A percentile compares a stretch with the other conserved stretches of the same genome.
Evolutionary conservation across 2,329 filamentous ascomycete species (phyloP).

Genomic region (Fusarium sp.): DNA sequence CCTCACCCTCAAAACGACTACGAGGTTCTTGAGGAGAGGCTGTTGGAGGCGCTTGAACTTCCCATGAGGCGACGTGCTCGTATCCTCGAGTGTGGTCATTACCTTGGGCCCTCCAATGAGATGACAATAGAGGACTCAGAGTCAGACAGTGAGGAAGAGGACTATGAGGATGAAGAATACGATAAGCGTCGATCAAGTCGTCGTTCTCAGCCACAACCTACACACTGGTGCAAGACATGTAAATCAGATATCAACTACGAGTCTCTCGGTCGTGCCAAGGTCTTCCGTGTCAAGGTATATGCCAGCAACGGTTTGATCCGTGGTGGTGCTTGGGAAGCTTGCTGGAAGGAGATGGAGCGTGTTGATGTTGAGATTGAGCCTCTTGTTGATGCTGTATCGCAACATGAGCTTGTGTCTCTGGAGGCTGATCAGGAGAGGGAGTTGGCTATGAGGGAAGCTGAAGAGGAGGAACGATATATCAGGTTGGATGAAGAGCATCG

Average conservation of each 20-base stretch:
- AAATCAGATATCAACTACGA: conserved; percentile 67
- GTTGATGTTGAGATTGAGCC: conserved; percentile 93
- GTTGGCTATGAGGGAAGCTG: conserved; percentile 52
- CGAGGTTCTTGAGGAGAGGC: conserved; percentile 80
- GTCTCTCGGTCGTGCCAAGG: conserved; percentile 64
- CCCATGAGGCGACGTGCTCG: conserved; percentile 73
- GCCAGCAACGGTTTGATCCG: conserved; percentile 96
- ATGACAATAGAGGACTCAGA: conserved; percentile 57
- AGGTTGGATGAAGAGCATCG: conserved; percentile 42
- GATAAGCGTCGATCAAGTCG: conserved; percentile 44
- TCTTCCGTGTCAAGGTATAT: conserved; percentile 88
- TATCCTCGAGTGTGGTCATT: conserved; percentile 82
- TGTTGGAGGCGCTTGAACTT: conserved; percentile 80
- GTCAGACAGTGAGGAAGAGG: conserved; percentile 62
- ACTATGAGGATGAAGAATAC: conserved; percentile 52
- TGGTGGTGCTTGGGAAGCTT: conserved; percentile 90
- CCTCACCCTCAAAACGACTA: conserved; percentile 85
- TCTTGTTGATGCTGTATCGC: conserved; percentile 70
- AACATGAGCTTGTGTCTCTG: conserved; percentile 71
- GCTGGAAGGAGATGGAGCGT: conserved; percentile 98
- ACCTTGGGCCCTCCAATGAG: conserved; percentile 71
- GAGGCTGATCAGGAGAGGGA: conserved; percentile 60
- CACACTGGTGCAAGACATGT: conserved; percentile 70
- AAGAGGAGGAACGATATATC: conserved; percentile 51
- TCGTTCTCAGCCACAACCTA: conserved; percentile 49